A percentile compares a stretch with the other conserved stretches of the same genome.
phyloP scores from a whole-genome alignment of 768 basidiomycete species.

The Porphyrellus cyaneotinctus region DNA sequence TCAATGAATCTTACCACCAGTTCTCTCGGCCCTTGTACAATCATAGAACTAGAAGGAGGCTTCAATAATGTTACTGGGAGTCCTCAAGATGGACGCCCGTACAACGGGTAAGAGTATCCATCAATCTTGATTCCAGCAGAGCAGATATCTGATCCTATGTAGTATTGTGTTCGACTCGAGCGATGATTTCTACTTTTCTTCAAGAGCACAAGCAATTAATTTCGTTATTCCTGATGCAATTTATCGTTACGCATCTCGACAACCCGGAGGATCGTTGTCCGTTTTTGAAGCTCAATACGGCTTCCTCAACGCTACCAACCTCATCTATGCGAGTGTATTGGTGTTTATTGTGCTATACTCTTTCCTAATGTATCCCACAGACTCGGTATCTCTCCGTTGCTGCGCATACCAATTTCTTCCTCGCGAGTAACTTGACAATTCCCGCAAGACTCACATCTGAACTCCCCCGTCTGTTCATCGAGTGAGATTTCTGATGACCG shows the following conservation, averaged over 20 bases:
- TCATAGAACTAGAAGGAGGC: constrained; percentile 26
- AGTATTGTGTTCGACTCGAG: constrained; percentile 42
- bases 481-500: constrained; percentile 38
- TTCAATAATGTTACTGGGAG: constrained; percentile 52
- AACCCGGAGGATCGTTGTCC: constrained; percentile 37
- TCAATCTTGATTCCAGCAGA: not conserved
- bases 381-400: constrained; percentile 55
- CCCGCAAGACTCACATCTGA: constrained; percentile 39
- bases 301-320: constrained; percentile 49
- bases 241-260: constrained; percentile 47
- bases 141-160: not conserved
- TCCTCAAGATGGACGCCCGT: constrained; percentile 44
- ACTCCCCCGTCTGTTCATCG: constrained; percentile 50
- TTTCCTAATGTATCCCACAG: constrained; percentile 28
- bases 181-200: constrained; percentile 44
- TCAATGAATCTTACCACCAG: constrained; percentile 42
- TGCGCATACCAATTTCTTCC: constrained; percentile 59
- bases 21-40: constrained; percentile 37
- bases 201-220: constrained; percentile 45
- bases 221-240: constrained; percentile 61
- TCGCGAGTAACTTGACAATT: constrained; percentile 36
- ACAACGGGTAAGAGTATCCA: constrained; percentile 52
- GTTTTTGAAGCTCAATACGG: constrained; percentile 47
- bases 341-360: not conserved
- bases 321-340: constrained; percentile 30